phyloP scores from a whole-genome alignment of 345 rosid species.

The Eucalyptus pauciflora region DNA sequence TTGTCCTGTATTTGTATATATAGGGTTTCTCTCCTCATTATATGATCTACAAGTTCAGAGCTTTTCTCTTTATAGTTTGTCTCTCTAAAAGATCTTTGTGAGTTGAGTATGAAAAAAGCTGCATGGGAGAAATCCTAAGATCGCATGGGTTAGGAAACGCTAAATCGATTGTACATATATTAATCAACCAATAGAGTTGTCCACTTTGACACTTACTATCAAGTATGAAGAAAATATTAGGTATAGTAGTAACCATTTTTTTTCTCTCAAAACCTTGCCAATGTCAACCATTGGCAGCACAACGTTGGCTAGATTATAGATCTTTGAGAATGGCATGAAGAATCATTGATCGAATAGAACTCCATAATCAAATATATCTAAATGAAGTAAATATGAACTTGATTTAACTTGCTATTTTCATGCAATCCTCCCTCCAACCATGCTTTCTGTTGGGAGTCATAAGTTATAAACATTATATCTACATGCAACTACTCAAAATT shows the following conservation, averaged over 20 bases:
- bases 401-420: not conserved
- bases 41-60: too few relatives aligned
- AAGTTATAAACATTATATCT: not conserved
- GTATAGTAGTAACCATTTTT: not conserved
- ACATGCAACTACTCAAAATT: not conserved
- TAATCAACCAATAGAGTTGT: not conserved
- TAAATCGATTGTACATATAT: not conserved
- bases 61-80: too few relatives aligned
- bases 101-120: too few relatives aligned
- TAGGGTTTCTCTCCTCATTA: too few relatives aligned
- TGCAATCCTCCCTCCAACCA: not conserved
- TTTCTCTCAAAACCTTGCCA: not conserved
- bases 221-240: not conserved
- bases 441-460: not conserved
- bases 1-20: too few relatives aligned
- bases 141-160: too few relatives aligned
- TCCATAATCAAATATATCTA: not conserved
- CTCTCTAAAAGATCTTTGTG: too few relatives aligned
- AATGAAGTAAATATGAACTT: not conserved
- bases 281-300: not conserved
- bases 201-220: not conserved
- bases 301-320: not conserved
- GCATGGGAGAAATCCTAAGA: too few relatives aligned
- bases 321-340: not conserved
- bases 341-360: not conserved